Percentiles rank a stretch among this genome's conserved stretches.
These are phyloP conservation scores for Phylloboletellus chloephorus DNA, from an alignment of 1,284 basidiomycete genomes.

Conservation along the genomic window DNA sequence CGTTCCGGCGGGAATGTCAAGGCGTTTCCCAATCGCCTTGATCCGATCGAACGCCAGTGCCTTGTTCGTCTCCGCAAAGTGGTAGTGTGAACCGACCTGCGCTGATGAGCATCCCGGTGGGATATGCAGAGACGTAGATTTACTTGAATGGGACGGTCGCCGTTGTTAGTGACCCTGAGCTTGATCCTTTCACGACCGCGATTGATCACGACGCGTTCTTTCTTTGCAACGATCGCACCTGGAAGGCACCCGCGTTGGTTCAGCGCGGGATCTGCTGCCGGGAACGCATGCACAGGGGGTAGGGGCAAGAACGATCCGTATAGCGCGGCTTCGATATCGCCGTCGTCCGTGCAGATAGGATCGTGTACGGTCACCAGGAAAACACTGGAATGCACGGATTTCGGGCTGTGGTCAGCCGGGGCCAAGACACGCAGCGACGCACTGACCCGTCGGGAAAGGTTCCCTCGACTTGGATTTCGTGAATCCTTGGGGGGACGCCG, in stretches of 20 bases:
- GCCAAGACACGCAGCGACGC: neutral
- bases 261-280: constrained; percentile 42
- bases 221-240: constrained; percentile 68
- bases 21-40: constrained; percentile 75
- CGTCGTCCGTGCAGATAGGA: constrained; percentile 82
- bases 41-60: constrained; percentile 80
- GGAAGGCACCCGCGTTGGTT: constrained; percentile 56
- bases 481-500: constrained; percentile 58
- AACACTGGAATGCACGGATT: constrained; percentile 41
- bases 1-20: constrained; percentile 92
- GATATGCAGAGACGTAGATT: constrained; percentile 8
- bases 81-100: constrained; percentile 89
- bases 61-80: constrained; percentile 87
- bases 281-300: constrained; percentile 63
- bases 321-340: constrained; percentile 76
- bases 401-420: neutral
- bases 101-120: constrained; percentile 4
- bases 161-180: constrained; percentile 85
- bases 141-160: constrained; percentile 92
- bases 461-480: constrained; percentile 90
- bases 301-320: constrained; percentile 91
- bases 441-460: constrained; percentile 80
- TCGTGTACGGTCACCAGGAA: constrained; percentile 95
- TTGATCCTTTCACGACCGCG: constrained; percentile 62
- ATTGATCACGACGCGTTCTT: constrained; percentile 74